Evolutionary conservation across 495 filamentous ascomycete genomes (phyloP), one percentile per base, ranked within the genome.

Genomic region (Elaphomyces granulatus): DNA sequence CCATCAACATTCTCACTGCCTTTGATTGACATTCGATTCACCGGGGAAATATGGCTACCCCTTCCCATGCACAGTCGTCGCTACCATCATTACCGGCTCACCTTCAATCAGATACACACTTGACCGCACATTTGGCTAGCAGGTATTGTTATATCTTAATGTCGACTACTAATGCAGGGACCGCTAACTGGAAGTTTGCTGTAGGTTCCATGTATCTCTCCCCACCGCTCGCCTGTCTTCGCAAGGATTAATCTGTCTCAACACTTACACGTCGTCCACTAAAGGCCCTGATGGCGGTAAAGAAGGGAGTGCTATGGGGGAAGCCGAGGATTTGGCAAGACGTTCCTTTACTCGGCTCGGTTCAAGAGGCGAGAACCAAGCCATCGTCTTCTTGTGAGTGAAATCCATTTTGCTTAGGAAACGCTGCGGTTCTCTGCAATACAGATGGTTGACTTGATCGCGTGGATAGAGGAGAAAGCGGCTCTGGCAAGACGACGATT

Each of bases 41-140:
- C n/a, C n/a, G n/a, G n/a, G n/a, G n/a, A n/a, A n/a, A n/a, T n/a
- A n/a, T n/a, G n/a, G n/a, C n/a, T 38, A 45, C 56, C 26, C 68
- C 70, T 8, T 74, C 83, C 45, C 83, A 94, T 57, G 79, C 81
- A n/a, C 86, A 94, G 56, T 71, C 85, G 26, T 94, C 88, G 21
- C 68, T 98, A 32, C 83, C 87, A 20, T 77, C 85, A 19, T 64
- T 98, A 39, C 90, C 90, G 21, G 70, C 80, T 23, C 90, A 98
- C 69, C 70, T 87, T 20, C 90, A 96, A 63, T 94, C 87, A 40
- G 90, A 96, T 61, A 95, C 88, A 32, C 84, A 94, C 55, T 65
- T 96, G 46, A 98, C 90, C 2, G 84, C 87, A 20, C 90, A 98
- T 61, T 72, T 98, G 18, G 90, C 90, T 38, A 94, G 87, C 59